These are phyloP conservation scores for Trebouxia sp. DNA, from an alignment of 139 green algal genomes.

Conservation along the genomic window DNA sequence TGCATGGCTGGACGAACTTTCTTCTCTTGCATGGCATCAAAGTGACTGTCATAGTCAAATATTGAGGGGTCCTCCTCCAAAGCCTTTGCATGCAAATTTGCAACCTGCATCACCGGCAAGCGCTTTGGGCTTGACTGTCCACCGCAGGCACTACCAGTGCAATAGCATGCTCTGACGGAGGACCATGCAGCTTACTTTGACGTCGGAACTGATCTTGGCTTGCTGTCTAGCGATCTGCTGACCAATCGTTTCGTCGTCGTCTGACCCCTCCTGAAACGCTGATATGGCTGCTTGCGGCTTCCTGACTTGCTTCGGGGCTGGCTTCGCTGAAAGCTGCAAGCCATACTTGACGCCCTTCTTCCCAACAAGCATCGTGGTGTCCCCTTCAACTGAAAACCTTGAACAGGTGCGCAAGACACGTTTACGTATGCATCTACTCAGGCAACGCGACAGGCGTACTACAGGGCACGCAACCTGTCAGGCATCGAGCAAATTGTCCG, in stretches of 20 bases:
- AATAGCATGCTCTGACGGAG: not conserved
- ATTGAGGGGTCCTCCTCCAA: slow-evolving; percentile 85
- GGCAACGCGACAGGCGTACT: no score
- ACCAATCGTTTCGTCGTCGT: slow-evolving; percentile 47
- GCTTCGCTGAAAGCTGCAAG: slow-evolving; percentile 46
- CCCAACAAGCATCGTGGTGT: slow-evolving; percentile 65
- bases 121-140: not conserved
- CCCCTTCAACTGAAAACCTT: no score
- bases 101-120: slow-evolving; percentile 59
- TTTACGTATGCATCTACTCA: no score
- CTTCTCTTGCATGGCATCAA: slow-evolving; percentile 79
- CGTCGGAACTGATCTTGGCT: not conserved
- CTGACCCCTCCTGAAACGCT: slow-evolving; percentile 48
- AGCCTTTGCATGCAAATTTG: slow-evolving; percentile 75
- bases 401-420: no score
- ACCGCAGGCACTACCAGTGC: not conserved
- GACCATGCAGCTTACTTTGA: not conserved
- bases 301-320: slow-evolving; percentile 34
- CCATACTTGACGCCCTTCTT: slow-evolving; percentile 83
- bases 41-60: slow-evolving; percentile 95
- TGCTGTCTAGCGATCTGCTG: not conserved
- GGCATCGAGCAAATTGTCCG: no score
- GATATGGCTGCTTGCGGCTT: slow-evolving; percentile 48
- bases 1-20: slow-evolving; percentile 58
- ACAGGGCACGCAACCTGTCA: no score